Evolutionary conservation across 345 rosid genomes (phyloP), one percentile per base, ranked within the genome.

Genomic region (Brassica juncea): DNA sequence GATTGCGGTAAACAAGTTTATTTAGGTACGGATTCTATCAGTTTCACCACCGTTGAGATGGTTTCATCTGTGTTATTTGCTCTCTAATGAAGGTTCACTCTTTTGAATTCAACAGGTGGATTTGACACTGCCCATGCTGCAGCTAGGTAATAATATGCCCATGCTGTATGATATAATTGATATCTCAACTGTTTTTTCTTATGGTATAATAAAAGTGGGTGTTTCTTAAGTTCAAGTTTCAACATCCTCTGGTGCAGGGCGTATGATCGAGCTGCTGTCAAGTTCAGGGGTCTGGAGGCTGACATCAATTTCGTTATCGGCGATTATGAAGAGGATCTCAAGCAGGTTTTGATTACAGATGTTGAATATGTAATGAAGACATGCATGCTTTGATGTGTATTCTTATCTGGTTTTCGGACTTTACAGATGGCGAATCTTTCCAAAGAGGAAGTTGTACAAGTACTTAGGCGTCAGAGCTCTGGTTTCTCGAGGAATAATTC

Each of bases 1-100:
- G 98, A 94, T 78, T 89, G 97, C 64, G 97, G 98, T 61, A 94
- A 92, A 82, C 98, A 94, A 85, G 97, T 94, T 6, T 94, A 94
- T 84, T 78, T 94, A 76, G 98, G 98, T 94, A 87, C 72, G 95
- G 67, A 49, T 71, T 44, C 58, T 61, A 78, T 70, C 52, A 61
- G 66, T 28, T 14, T 32, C 7, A 23, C 28, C 19, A 49, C 19
- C 55, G 7, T 19, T 60, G 35, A 67, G 27, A 3, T 55, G 47
- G 21, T 71, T 60, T 77, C 32, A 57, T 12, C 11, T 75, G 14
- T 76, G 47, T 4, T 35, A 19, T 77, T 49, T 5, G 23, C 58
- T 67, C 34, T 59, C 35, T 76, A 28, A 68, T 14, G 49, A 70
- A 78, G 49, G 68, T 76, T 37, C 30, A 39, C 9, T 74, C 14